Percentiles rank a stretch among this genome's conserved stretches.
These are phyloP conservation scores for Cyberlindnera veronae DNA, from an alignment of 805 yeast genomes.

Conservation along the genomic window DNA sequence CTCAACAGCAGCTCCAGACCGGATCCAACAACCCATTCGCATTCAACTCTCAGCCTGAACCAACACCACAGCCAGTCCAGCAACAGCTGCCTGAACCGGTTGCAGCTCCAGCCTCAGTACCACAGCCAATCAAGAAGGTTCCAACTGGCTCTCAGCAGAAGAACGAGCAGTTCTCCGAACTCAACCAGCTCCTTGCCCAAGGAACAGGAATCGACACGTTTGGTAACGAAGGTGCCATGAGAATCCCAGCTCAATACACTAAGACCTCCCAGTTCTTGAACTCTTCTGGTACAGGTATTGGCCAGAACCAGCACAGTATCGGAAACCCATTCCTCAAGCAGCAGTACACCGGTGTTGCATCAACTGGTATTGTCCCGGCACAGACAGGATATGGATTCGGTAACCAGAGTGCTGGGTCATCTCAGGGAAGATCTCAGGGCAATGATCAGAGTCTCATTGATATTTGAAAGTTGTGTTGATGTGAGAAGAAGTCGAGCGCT, in stretches of 20 bases:
- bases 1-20: slow-evolving; percentile 39
- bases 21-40: slow-evolving; percentile 80
- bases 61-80: slow-evolving; percentile 16
- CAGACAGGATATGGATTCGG: slow-evolving; percentile 96
- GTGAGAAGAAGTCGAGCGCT: too few relatives aligned
- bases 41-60: slow-evolving; percentile 19
- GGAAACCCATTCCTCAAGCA: slow-evolving; percentile 46
- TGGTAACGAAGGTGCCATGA: slow-evolving; percentile 78
- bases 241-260: slow-evolving; percentile 93
- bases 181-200: slow-evolving; percentile 72
- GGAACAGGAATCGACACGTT: slow-evolving; percentile 95
- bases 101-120: too few relatives aligned
- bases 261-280: slow-evolving; percentile 75
- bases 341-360: slow-evolving; percentile 72
- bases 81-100: slow-evolving; percentile 21
- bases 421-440: slow-evolving; percentile 17
- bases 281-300: slow-evolving; percentile 79
- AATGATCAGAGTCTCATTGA: slow-evolving; percentile 29
- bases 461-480: too few relatives aligned
- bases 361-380: slow-evolving; percentile 67
- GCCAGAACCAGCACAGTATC: slow-evolving; percentile 27
- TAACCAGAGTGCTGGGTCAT: slow-evolving; percentile 44
- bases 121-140: slow-evolving; percentile 36
- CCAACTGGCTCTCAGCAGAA: slow-evolving; percentile 53
- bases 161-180: slow-evolving; percentile 60